Evolutionary conservation across 495 filamentous ascomycete genomes (phyloP).

Genomic region (Penicillium arizonense): DNA sequence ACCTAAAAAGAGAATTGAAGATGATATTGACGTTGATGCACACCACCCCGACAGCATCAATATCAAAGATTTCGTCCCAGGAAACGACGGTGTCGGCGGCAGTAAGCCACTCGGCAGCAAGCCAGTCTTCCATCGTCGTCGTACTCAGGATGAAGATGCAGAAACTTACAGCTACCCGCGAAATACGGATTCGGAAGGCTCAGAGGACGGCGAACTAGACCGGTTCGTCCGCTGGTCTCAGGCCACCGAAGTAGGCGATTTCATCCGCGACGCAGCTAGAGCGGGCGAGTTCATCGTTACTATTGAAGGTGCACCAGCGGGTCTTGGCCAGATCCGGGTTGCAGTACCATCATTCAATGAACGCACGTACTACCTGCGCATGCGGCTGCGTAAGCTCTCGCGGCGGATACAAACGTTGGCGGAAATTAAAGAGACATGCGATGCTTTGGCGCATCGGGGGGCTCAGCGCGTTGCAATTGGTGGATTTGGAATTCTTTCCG

Average conservation of each 20-base stretch:
- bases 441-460: constrained; percentile 67
- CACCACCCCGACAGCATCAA: not conserved
- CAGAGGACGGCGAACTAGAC: constrained; percentile 18
- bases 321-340: constrained; percentile 66
- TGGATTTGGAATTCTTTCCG: constrained; percentile 67
- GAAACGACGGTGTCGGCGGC: constrained; percentile 2
- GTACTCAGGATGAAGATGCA: constrained; percentile 28
- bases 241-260: constrained; percentile 89
- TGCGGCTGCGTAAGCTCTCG: constrained; percentile 69
- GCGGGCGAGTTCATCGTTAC: constrained; percentile 81
- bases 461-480: constrained; percentile 78
- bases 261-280: constrained; percentile 86
- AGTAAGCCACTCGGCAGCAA: not conserved
- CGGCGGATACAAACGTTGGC: constrained; percentile 63
- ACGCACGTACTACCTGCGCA: constrained; percentile 80
- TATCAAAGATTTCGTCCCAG: constrained; percentile 6
- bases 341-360: constrained; percentile 86
- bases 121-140: constrained; percentile 6
- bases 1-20: constrained; percentile 46
- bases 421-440: constrained; percentile 78
- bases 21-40: constrained; percentile 42
- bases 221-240: constrained; percentile 86
- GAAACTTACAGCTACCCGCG: constrained; percentile 39
- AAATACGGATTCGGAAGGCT: constrained; percentile 20
- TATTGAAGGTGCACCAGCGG: constrained; percentile 65